phyloP scores from a whole-genome alignment of 2,329 filamentous ascomycete genomes.

The Paramyrothecium sp. region DNA sequence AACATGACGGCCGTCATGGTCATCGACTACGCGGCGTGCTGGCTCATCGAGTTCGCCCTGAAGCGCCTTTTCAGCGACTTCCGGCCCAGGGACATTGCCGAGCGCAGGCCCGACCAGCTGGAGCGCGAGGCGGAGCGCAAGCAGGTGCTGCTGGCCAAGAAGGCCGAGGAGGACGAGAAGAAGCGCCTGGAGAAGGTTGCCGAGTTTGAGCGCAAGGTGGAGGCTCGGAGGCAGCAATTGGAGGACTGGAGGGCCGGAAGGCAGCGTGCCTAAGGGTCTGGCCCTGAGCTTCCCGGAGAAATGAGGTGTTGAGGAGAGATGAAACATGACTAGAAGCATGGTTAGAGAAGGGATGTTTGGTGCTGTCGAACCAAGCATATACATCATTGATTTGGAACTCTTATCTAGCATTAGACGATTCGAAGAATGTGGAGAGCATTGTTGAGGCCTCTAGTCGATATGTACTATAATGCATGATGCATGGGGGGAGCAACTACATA shows the following conservation, averaged over 20 bases:
- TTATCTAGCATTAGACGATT: too few species aligned
- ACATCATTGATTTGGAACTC: too few species aligned
- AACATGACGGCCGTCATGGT: conserved; percentile 85
- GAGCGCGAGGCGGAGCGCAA: conserved; percentile 71
- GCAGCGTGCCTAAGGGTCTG: conserved; percentile 7
- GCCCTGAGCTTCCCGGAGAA: background rate
- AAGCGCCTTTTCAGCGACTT: conserved; percentile 89
- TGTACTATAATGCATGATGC: too few species aligned
- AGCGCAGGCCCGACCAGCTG: conserved; percentile 82
- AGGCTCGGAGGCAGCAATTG: conserved; percentile 47
- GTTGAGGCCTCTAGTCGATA: too few species aligned
- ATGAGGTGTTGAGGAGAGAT: background rate
- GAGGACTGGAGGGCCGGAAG: conserved; percentile 43
- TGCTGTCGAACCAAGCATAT: too few species aligned
- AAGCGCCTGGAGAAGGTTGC: conserved; percentile 53
- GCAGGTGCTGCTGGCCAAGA: conserved; percentile 50
- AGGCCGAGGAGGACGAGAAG: conserved; percentile 49
- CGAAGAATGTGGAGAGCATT: too few species aligned
- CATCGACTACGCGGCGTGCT: conserved; percentile 84
- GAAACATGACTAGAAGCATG: background rate
- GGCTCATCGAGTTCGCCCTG: conserved; percentile 79
- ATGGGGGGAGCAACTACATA: too few species aligned
- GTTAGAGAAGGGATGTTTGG: background rate
- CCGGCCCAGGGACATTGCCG: conserved; percentile 88
- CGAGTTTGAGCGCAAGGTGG: conserved; percentile 58